These are phyloP conservation scores for Ceratocystis eucalypticola DNA, from an alignment of 2,329 filamentous ascomycete genomes.

Conservation along the genomic window DNA sequence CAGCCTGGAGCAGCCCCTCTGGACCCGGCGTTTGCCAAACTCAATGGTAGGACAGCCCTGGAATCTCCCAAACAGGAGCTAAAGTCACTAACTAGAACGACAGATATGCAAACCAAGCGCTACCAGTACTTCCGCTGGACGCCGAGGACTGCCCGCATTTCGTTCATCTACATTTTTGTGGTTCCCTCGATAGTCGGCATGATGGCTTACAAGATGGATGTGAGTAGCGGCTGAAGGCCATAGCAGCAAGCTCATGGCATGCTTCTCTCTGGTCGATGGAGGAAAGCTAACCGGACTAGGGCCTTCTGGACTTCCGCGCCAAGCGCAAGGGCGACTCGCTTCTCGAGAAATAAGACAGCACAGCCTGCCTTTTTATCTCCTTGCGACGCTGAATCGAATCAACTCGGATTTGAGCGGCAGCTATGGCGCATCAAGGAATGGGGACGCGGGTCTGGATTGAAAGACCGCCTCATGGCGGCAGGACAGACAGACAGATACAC, in stretches of 20 bases:
- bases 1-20: constrained; percentile 14
- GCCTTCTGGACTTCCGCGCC: constrained; percentile 69
- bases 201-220: constrained; percentile 68
- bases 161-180: constrained; percentile 60
- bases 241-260: not conserved
- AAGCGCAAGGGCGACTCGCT: constrained; percentile 84
- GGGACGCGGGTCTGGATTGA: too few species aligned
- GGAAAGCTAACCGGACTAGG: constrained; percentile 38
- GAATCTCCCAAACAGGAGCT: not conserved
- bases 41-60: constrained; percentile 13
- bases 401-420: not conserved
- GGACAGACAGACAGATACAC: constrained; percentile 1
- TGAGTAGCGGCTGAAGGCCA: constrained; percentile 37
- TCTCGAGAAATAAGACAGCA: constrained; percentile 51
- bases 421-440: not conserved
- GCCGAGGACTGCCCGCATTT: constrained; percentile 63
- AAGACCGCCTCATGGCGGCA: too few species aligned
- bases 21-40: constrained; percentile 20
- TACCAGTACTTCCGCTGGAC: constrained; percentile 97
- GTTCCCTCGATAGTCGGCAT: constrained; percentile 60
- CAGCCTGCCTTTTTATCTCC: not conserved
- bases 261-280: not conserved
- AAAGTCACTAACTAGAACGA: not conserved
- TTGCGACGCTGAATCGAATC: not conserved
- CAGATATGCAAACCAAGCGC: constrained; percentile 72